A percentile compares a stretch with the other conserved stretches of the same genome.
Evolutionary conservation across 768 basidiomycete species (phyloP).

Genomic region (Leccinum olivaceopallidum): DNA sequence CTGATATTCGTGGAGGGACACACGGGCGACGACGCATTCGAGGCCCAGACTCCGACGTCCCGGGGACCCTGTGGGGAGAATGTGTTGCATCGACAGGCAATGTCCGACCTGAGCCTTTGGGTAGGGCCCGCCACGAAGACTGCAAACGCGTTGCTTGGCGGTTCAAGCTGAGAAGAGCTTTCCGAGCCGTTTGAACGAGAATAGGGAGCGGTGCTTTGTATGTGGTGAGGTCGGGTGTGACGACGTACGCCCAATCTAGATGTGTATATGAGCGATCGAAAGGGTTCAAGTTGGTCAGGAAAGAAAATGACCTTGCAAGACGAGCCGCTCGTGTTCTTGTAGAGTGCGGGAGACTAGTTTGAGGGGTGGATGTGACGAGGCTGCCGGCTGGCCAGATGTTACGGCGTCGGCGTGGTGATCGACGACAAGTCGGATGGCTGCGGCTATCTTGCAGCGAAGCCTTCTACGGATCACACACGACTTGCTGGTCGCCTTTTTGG

Average conservation of each 20-base stretch:
- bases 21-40: neutral
- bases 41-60: neutral
- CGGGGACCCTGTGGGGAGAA: neutral
- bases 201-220: constrained; percentile 28
- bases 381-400: neutral
- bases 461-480: constrained; percentile 21
- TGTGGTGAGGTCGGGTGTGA: constrained; percentile 23
- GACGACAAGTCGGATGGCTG: constrained; percentile 23
- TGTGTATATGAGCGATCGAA: neutral
- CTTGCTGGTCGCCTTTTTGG: constrained; percentile 29
- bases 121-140: constrained; percentile 15
- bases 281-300: no score
- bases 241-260: constrained; percentile 32
- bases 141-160: constrained; percentile 11
- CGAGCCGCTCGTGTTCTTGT: no score
- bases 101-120: neutral
- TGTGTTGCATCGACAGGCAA: neutral
- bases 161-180: constrained; percentile 17
- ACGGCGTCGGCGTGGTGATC: constrained; percentile 15
- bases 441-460: constrained; percentile 21
- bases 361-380: no score
- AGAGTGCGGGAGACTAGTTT: no score
- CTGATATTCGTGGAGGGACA: neutral
- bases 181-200: constrained; percentile 26
- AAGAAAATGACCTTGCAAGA: no score